These are phyloP conservation scores for Akanthomyces uredinophilus DNA, from an alignment of 2,329 filamentous ascomycete species.

Conservation along the genomic window DNA sequence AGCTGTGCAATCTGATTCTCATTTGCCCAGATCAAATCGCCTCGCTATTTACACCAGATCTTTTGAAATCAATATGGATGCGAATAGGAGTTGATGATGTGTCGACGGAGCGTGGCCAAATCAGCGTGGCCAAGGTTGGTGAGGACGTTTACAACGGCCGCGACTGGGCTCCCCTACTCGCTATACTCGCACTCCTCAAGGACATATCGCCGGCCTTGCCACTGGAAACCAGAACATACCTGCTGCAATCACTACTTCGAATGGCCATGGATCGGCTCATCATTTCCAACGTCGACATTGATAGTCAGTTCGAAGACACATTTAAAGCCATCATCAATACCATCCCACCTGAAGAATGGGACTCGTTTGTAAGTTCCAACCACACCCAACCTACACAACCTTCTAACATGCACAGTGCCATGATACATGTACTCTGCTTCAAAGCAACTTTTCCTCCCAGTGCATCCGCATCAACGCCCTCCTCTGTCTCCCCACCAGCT, in stretches of 20 bases:
- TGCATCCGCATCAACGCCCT: slow-evolving; percentile 55
- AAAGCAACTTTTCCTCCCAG: slow-evolving; percentile 39
- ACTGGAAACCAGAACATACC: slow-evolving; percentile 31
- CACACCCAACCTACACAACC: neutral
- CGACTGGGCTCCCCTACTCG: slow-evolving; percentile 42
- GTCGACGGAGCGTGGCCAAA: slow-evolving; percentile 28
- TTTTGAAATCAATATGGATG: slow-evolving; percentile 50
- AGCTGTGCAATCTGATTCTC: slow-evolving; percentile 55
- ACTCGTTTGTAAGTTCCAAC: slow-evolving; percentile 36
- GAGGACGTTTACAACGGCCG: slow-evolving; percentile 30
- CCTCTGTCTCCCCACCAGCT: slow-evolving; percentile 51
- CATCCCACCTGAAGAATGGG: slow-evolving; percentile 35
- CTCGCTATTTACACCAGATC: slow-evolving; percentile 39
- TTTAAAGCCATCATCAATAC: slow-evolving; percentile 39
- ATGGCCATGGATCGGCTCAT: slow-evolving; percentile 52
- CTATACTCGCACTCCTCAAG: slow-evolving; percentile 39
- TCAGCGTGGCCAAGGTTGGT: slow-evolving; percentile 20
- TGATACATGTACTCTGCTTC: slow-evolving; percentile 43
- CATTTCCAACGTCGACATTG: slow-evolving; percentile 37
- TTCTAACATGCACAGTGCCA: slow-evolving; percentile 37
- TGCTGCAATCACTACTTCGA: slow-evolving; percentile 45
- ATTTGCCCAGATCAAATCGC: slow-evolving; percentile 39
- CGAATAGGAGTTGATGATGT: slow-evolving; percentile 52
- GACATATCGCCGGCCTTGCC: slow-evolving; percentile 33
- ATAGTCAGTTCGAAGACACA: slow-evolving; percentile 36